Conservation (phyloP, 768 basidiomycete species). For the Galerina marginata region DNA sequence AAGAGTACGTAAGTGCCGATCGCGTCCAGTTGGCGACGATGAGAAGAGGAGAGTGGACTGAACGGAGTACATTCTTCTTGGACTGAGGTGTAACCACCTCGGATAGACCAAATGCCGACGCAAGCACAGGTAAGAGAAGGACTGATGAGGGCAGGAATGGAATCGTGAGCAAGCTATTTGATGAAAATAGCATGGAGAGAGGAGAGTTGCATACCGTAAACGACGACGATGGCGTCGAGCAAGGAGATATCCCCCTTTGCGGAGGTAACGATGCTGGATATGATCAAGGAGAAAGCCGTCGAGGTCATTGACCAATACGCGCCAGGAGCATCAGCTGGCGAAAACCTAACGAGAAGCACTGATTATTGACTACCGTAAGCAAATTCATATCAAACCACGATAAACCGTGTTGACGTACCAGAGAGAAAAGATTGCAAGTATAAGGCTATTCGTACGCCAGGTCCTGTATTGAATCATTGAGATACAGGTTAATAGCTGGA, state of each 20-base stretch:
- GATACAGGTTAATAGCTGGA: no score
- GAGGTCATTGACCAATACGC: constrained; percentile 36
- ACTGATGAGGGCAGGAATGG: constrained; percentile 13
- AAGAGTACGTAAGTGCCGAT: constrained; percentile 30
- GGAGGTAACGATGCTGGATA: constrained; percentile 29
- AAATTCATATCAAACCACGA: not conserved
- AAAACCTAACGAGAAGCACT: constrained; percentile 32
- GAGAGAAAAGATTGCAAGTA: constrained; percentile 31
- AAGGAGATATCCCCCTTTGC: constrained; percentile 22
- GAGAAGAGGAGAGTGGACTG: constrained; percentile 29
- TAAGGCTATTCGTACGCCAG: constrained; percentile 29
- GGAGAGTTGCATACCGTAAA: constrained; percentile 22
- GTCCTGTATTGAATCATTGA: constrained; percentile 17
- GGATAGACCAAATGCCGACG: constrained; percentile 30
- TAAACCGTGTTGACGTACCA: constrained; percentile 12
- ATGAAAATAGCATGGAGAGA: not conserved
- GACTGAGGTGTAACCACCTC: constrained; percentile 22
- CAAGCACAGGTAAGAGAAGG: constrained; percentile 28
- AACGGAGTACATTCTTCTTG: constrained; percentile 20
- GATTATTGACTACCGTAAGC: not conserved
- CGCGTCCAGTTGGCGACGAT: constrained; percentile 33
- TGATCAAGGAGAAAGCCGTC: constrained; percentile 30
- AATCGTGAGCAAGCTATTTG: no score
- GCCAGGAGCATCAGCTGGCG: constrained; percentile 30
- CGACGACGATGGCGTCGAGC: constrained; percentile 32